Conservation (phyloP, 495 filamentous ascomycete genomes). For the Bacidia gigantensis region DNA sequence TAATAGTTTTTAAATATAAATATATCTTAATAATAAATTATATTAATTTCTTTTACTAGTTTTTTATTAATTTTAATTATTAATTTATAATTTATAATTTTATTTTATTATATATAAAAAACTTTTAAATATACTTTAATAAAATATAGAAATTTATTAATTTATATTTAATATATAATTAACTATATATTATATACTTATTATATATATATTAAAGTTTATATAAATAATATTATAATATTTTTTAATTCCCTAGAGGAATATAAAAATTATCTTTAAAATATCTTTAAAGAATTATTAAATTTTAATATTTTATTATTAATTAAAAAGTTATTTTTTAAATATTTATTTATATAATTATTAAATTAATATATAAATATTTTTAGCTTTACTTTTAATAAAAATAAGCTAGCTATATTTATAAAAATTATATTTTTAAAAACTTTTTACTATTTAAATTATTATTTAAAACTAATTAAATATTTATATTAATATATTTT, state of each 20-base stretch:
- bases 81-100: not conserved
- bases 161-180: not conserved
- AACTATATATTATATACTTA: not conserved
- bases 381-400: not conserved
- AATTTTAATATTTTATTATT: not conserved
- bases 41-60: not conserved
- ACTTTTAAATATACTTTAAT: not conserved
- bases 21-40: not conserved
- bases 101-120: constrained; percentile 2
- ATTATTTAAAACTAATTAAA: not conserved
- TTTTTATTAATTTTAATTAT: constrained; percentile 1
- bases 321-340: not conserved
- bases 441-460: too few species aligned
- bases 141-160: not conserved
- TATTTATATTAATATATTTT: not conserved
- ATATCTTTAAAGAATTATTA: not conserved
- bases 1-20: constrained; percentile 4
- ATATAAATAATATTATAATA: not conserved
- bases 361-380: too few species aligned
- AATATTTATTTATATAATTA: not conserved
- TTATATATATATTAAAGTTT: not conserved
- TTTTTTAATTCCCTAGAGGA: not conserved
- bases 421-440: too few species aligned
- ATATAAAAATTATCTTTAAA: not conserved
- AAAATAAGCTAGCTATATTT: not conserved